Percentiles rank a stretch among this genome's conserved stretches.
Conservation (phyloP, 805 yeast species). For the Candida bentonensis region DNA sequence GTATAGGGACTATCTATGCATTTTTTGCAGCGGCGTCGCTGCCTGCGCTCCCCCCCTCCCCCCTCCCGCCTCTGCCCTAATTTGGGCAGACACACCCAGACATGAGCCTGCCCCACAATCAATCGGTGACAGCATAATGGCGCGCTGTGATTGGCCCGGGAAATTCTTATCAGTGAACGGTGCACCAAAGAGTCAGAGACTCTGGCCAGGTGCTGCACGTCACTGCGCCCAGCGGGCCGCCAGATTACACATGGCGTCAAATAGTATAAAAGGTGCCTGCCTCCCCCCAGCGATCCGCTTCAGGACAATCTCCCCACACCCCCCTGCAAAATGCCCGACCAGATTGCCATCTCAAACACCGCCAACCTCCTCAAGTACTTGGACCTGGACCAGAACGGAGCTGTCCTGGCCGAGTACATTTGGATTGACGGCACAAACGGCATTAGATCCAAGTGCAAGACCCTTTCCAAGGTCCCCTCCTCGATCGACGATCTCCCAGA, state of each 20-base stretch:
- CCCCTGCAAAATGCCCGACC: background rate
- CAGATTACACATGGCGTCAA: constrained; percentile 2
- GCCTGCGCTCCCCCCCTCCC: too few species aligned
- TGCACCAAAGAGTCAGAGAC: background rate
- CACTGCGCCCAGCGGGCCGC: too few species aligned
- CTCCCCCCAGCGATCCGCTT: too few species aligned
- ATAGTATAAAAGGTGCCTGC: constrained; percentile 12
- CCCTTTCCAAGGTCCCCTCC: constrained; percentile 53
- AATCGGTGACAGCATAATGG: too few species aligned
- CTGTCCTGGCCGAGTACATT: constrained; percentile 86
- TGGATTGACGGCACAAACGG: constrained; percentile 94
- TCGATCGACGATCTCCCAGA: constrained; percentile 84
- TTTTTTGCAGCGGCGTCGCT: too few species aligned
- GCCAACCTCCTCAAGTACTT: constrained; percentile 67
- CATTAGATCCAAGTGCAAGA: constrained; percentile 88
- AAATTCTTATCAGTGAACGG: background rate
- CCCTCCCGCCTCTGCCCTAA: too few species aligned
- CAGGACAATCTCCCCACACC: background rate
- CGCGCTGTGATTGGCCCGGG: background rate
- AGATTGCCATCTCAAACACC: constrained; percentile 35
- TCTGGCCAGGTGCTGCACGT: too few species aligned
- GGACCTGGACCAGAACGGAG: constrained; percentile 73
- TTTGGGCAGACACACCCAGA: too few species aligned
- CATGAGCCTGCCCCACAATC: too few species aligned
- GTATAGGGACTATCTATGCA: too few species aligned